Percentiles rank a stretch among this genome's conserved stretches.
phyloP scores from a whole-genome alignment of 352 stramenopile species.

The Phytophthora melonis region DNA sequence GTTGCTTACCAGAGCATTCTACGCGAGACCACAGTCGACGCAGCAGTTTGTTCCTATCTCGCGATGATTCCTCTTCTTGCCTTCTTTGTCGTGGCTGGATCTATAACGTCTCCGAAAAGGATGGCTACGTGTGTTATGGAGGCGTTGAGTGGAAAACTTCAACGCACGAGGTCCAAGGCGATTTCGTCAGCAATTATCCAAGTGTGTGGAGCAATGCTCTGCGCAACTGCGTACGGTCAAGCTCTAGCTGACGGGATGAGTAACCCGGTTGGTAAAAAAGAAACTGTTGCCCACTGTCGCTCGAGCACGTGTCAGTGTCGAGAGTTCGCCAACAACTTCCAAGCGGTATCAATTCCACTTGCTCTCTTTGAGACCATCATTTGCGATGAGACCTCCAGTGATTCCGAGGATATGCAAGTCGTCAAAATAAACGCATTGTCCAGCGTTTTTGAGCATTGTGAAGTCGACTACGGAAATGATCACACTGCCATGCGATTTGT shows the following conservation, averaged over 20 bases:
- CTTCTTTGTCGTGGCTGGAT: slow-evolving; percentile 48
- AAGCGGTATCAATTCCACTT: slow-evolving; percentile 40
- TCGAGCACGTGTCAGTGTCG: slow-evolving; percentile 39
- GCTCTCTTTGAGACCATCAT: slow-evolving; percentile 44
- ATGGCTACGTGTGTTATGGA: slow-evolving; percentile 54
- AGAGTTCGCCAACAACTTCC: slow-evolving; percentile 12
- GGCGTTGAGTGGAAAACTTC: slow-evolving; percentile 41
- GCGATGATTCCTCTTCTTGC: slow-evolving; percentile 52
- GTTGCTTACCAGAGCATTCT: slow-evolving; percentile 44
- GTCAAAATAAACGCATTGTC: slow-evolving; percentile 40
- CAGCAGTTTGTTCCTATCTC: slow-evolving; percentile 42
- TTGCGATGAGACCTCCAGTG: slow-evolving; percentile 13
- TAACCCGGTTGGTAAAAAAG: slow-evolving; percentile 9
- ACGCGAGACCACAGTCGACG: slow-evolving; percentile 38
- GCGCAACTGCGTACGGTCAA: slow-evolving; percentile 40
- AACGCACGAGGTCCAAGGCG: slow-evolving; percentile 38
- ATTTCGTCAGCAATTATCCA: slow-evolving; percentile 41
- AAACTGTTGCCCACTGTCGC: neutral
- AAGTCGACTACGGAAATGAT: slow-evolving; percentile 38
- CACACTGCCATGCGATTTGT: slow-evolving; percentile 41
- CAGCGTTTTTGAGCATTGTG: slow-evolving; percentile 55
- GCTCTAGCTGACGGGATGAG: slow-evolving; percentile 14
- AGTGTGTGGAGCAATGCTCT: slow-evolving; percentile 50
- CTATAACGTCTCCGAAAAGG: slow-evolving; percentile 48
- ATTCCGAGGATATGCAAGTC: slow-evolving; percentile 26